Evolutionary conservation across 257 asterid species (phyloP).

Genomic region (Nicotiana knightiana): DNA sequence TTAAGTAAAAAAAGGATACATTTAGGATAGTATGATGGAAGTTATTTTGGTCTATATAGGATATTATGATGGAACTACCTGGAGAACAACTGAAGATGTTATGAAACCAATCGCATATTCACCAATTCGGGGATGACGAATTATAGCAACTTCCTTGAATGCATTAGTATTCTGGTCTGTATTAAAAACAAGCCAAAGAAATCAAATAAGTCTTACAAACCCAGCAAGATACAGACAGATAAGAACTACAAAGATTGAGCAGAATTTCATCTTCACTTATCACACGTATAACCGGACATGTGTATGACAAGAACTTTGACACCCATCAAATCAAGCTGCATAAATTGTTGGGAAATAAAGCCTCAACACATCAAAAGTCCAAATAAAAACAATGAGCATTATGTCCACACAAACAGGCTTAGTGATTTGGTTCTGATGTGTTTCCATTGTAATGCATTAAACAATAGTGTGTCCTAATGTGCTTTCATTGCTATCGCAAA

Average conservation of each 20-base stretch:
- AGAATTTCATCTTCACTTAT: background rate
- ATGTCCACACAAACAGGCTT: background rate
- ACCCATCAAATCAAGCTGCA: background rate
- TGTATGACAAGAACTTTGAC: background rate
- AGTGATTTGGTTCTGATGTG: background rate
- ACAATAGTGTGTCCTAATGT: background rate
- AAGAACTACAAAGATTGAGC: background rate
- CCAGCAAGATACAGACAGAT: background rate
- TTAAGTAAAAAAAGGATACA: background rate
- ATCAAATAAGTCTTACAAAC: conserved; percentile 4
- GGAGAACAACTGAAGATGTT: conserved; percentile 77
- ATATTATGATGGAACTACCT: conserved; percentile 41
- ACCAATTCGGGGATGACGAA: conserved; percentile 92
- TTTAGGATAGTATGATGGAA: background rate
- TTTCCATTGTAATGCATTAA: background rate
- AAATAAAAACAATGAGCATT: background rate
- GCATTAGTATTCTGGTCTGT: conserved; percentile 86
- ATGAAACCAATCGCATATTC: conserved; percentile 90
- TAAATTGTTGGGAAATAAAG: background rate
- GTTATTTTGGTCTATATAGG: background rate
- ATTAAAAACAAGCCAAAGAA: conserved; percentile 2
- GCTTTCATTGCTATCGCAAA: background rate
- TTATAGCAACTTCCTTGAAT: conserved; percentile 92
- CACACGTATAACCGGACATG: background rate
- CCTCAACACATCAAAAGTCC: background rate